These are phyloP conservation scores for Fusarium compactum DNA, from an alignment of 2,329 filamentous ascomycete species.

Conservation along the genomic window DNA sequence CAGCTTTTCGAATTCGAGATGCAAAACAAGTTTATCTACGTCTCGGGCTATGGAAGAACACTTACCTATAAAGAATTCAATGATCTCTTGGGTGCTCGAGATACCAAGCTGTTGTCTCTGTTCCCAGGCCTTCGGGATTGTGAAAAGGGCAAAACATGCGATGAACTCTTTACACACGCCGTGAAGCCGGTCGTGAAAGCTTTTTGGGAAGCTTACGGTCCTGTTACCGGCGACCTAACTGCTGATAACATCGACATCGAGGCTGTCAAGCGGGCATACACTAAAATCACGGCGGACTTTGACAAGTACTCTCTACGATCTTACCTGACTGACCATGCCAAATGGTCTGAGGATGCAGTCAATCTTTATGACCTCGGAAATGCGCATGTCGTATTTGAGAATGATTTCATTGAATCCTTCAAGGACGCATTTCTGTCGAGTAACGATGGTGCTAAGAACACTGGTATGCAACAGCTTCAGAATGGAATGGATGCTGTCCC, in stretches of 20 bases:
- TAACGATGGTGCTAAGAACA: accelerated
- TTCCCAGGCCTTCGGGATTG: neutral
- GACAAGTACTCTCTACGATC: neutral
- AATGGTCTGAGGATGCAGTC: neutral
- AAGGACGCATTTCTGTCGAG: neutral
- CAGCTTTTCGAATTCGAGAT: neutral
- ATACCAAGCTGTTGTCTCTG: neutral
- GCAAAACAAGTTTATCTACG: constrained; percentile 7
- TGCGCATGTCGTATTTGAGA: constrained; percentile 1
- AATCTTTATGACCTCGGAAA: constrained; percentile 2
- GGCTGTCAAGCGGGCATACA: neutral
- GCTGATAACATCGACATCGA: neutral
- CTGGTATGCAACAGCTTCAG: neutral
- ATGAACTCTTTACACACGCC: neutral
- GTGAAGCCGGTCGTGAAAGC: neutral
- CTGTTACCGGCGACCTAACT: neutral
- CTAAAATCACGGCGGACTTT: neutral
- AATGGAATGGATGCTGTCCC: neutral
- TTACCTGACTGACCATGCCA: neutral
- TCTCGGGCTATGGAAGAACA: neutral
- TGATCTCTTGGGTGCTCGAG: accelerated
- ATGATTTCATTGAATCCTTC: neutral
- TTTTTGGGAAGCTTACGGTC: neutral
- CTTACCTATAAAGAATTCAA: neutral
- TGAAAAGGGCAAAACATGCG: neutral